These are phyloP conservation scores for Tulasnella sp. DNA, from an alignment of 768 basidiomycete species.

Conservation along the genomic window DNA sequence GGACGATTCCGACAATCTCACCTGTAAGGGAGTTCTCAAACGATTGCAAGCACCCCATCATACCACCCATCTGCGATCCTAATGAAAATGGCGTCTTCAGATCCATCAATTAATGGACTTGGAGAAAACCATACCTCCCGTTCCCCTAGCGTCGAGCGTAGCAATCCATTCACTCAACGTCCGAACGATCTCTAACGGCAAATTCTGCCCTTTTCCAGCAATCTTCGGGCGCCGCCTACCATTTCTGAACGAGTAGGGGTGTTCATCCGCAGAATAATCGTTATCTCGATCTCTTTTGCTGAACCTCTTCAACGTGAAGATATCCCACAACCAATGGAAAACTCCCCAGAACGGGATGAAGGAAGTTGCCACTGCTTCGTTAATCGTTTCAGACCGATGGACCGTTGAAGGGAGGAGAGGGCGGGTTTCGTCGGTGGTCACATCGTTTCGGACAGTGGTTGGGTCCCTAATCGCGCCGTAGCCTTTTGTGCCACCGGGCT, in stretches of 20 bases:
- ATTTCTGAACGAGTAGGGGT: constrained; percentile 19
- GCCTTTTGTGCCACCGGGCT: background rate
- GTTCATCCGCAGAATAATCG: background rate
- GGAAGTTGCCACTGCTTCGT: constrained; percentile 12
- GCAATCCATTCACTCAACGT: constrained; percentile 25
- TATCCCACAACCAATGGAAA: constrained; percentile 23
- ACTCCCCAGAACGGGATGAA: constrained; percentile 23
- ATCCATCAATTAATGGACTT: background rate
- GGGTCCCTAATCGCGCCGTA: constrained; percentile 3
- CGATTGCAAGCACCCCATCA: constrained; percentile 19
- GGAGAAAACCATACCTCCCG: constrained; percentile 4
- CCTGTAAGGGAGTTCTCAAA: constrained; percentile 26
- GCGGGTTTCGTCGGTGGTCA: background rate
- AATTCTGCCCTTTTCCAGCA: constrained; percentile 19
- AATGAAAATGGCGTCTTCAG: background rate
- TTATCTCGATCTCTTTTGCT: background rate
- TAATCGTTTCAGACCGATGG: constrained; percentile 8
- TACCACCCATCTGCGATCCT: constrained; percentile 18
- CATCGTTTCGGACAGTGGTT: background rate
- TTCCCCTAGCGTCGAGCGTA: constrained; percentile 14
- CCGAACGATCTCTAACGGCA: constrained; percentile 19
- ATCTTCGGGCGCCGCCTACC: constrained; percentile 14
- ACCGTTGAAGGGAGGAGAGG: constrained; percentile 16
- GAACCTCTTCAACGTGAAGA: constrained; percentile 19
- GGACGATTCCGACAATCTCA: background rate